Base-by-base conservation (phyloP, 1,284 basidiomycete species). In the Anthracocystis setariae region DNA sequence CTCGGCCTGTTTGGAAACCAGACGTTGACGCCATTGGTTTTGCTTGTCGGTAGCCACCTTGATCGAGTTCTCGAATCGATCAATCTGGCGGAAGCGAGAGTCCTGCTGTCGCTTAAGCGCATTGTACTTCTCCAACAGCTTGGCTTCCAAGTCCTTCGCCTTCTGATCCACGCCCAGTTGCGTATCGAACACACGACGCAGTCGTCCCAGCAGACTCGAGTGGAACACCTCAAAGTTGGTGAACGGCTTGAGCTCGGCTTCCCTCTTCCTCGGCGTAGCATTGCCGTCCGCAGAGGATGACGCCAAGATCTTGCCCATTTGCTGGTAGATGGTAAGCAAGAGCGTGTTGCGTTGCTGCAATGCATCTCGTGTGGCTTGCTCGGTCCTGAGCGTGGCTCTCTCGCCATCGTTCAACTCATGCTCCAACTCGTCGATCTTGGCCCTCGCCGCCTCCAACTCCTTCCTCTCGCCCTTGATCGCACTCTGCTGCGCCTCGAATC, bases 191-290 rank as follows among this genome's bases (percentile, higher is more conserved):
- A 98, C 88, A 0, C 89, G 86, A 74, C 93, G 92, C 46, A 98
- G 86, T 8, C 94, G 88, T 0, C 89, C 88, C 77, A 96, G 89
- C n/a, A 98, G 88, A 71, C 92, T 93, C 83, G 97, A 93, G 74
- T 94, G 92, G 87, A 98, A 98, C 58, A 94, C 90, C 66, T 87
- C 86, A 81, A 98, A 98, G 85, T 96, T 95, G 32, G 91, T 92
- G 82, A 92, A 93, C 0, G 93, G 92, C 78, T 93, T 93, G 2
- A 91, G 91, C 82, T 94, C 92, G 0, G 89, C 89, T 21, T 68
- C 37, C 73, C 81, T 50, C 60, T 77, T 82, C 59, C 86, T 82
- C 78, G 69, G 58, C 21, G 63, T 69, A 15, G 42, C 92, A 37
- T 27, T 54, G 27, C 62, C 54, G n/a, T 71, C 62, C 3, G 48